phyloP scores from a whole-genome alignment of 2,329 filamentous ascomycete species.

The Apiospora saccharicola region DNA sequence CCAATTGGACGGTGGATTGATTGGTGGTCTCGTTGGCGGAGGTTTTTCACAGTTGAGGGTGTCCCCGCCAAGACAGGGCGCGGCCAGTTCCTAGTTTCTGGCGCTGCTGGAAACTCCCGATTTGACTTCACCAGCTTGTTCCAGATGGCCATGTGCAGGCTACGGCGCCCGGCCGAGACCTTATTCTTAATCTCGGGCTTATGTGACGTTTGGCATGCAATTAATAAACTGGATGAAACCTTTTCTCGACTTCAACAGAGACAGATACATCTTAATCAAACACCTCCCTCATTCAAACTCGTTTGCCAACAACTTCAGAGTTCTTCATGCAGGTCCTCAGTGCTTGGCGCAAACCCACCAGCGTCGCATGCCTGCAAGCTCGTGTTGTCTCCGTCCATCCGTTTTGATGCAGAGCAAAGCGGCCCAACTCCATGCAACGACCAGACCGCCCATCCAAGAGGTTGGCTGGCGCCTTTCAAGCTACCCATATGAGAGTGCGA shows the following conservation, averaged over 20 bases:
- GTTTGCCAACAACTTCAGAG: neutral
- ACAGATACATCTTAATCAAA: neutral
- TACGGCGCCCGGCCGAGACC: slow-evolving; percentile 12
- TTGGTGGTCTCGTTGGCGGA: neutral
- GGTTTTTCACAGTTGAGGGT: neutral
- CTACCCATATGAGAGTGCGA: neutral
- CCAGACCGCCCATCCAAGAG: neutral
- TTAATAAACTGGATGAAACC: neutral
- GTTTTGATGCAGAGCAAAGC: neutral
- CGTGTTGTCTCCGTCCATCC: neutral
- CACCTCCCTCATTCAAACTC: neutral
- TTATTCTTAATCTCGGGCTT: slow-evolving; percentile 2
- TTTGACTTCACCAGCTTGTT: neutral
- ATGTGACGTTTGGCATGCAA: neutral
- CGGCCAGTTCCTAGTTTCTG: neutral
- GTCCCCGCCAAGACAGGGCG: neutral
- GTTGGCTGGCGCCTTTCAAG: neutral
- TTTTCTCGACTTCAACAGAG: neutral
- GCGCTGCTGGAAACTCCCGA: neutral
- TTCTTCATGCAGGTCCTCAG: neutral
- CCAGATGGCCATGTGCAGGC: neutral
- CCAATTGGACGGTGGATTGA: neutral
- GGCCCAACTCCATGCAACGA: neutral
- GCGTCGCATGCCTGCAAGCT: neutral
- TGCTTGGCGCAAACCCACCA: neutral